These are phyloP conservation scores for Echinosophora koreensis DNA, from an alignment of 306 rosid genomes.

Conservation along the genomic window DNA sequence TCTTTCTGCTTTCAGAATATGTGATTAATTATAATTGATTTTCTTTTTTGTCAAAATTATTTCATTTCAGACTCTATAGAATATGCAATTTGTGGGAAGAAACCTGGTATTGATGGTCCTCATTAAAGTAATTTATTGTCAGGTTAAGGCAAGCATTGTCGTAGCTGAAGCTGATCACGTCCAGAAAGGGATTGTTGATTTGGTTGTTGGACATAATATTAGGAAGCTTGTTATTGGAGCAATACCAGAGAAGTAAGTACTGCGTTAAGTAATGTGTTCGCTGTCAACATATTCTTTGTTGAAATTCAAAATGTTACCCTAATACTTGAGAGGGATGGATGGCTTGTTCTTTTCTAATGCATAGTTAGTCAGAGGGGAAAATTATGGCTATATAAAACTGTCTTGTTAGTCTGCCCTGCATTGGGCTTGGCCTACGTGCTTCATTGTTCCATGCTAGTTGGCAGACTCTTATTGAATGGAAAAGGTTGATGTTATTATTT, in stretches of 20 bases:
- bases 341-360: not conserved
- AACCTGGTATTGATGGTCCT: slow-evolving; percentile 10
- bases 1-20: not conserved
- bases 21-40: not conserved
- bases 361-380: not conserved
- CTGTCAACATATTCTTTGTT: slow-evolving; percentile 17
- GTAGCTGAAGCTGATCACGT: slow-evolving; percentile 67
- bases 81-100: slow-evolving; percentile 5
- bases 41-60: not conserved
- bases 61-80: not conserved
- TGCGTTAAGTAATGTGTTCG: slow-evolving; percentile 52
- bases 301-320: not conserved
- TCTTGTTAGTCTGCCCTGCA: not conserved
- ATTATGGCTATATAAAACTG: not conserved
- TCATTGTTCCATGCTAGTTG: not conserved
- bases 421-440: slow-evolving; percentile 20
- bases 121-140: slow-evolving; percentile 41
- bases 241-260: slow-evolving; percentile 63
- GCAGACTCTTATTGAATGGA: not conserved
- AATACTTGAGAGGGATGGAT: not conserved
- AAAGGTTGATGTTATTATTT: not conserved
- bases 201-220: slow-evolving; percentile 57
- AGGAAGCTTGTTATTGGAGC: slow-evolving; percentile 85
- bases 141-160: slow-evolving; percentile 66
- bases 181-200: slow-evolving; percentile 76